These are phyloP conservation scores for Daldinia caldariorum DNA, from an alignment of 495 filamentous ascomycete genomes.

Conservation along the genomic window DNA sequence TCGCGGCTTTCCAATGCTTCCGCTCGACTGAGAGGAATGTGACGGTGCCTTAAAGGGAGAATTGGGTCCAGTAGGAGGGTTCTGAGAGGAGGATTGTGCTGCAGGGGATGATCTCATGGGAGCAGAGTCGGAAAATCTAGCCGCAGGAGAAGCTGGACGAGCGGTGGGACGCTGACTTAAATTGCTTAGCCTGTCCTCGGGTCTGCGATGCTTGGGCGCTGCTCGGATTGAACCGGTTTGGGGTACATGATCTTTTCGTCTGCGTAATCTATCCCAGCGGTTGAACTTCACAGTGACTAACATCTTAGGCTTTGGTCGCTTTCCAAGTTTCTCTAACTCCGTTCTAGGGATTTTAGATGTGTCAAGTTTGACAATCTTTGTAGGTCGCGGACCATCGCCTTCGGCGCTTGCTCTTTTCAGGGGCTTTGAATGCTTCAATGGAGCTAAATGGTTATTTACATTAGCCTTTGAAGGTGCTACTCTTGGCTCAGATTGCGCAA, in stretches of 20 bases:
- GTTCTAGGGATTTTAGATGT: conserved; percentile 37
- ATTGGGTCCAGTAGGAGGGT: not conserved
- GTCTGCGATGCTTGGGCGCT: conserved; percentile 31
- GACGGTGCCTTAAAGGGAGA: conserved; percentile 15
- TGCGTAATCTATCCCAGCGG: conserved; percentile 39
- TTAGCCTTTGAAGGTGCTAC: conserved; percentile 34
- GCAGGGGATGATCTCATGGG: conserved; percentile 11
- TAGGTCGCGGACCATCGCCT: conserved; percentile 46
- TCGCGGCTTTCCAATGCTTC: conserved; percentile 38
- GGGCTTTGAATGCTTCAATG: conserved; percentile 31
- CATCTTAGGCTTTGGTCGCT: conserved; percentile 20
- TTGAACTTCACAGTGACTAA: conserved; percentile 41
- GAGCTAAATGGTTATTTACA: conserved; percentile 30
- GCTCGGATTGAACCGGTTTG: conserved; percentile 41
- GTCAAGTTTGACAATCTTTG: conserved; percentile 52
- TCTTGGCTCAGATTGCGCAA: conserved; percentile 34
- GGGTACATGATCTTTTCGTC: conserved; percentile 13
- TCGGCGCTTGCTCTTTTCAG: conserved; percentile 44
- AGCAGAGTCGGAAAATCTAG: conserved; percentile 31
- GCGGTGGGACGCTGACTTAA: conserved; percentile 19
- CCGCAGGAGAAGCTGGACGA: conserved; percentile 16
- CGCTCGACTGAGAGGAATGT: conserved; percentile 29
- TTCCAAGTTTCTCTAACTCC: conserved; percentile 28
- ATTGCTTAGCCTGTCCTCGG: conserved; percentile 20
- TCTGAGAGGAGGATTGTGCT: conserved; percentile 10